Base-by-base conservation (phyloP, 177 flowering plant genomes). In the Vitis hybrid region DNA sequence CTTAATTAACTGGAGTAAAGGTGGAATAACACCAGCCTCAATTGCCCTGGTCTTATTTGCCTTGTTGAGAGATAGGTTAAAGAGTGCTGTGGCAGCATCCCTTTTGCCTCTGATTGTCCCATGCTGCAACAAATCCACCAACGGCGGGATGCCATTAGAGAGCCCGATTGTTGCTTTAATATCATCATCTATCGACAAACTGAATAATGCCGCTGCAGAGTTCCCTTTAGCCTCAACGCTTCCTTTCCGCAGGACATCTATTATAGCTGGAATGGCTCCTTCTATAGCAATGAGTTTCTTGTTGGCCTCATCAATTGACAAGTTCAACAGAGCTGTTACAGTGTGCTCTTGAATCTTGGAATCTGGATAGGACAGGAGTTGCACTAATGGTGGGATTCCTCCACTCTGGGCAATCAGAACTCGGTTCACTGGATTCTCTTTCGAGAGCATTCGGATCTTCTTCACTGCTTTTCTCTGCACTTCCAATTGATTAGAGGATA, bases 11-110 rank as follows among this genome's bases (percentile, higher is more conserved):
- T 52, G 10, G 16, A 65, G 30, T 2, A 65, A 52, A 2, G 67
- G 67, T 10, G 40, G 7, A 11, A 65, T 56, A 52, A 65, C 50
- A 6, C 57, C 67, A 21, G 67, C 57, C 56, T 51, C 11, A 27
- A 65, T 52, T 0, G 67, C 67, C 7, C 67, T 52, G 56, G 32
- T 40, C 57, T 65, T 65, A 30, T 65, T 65, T 11, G 40, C 57
- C 11, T 21, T 32, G n/a, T 21, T 19, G 16, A 65, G 5, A 6
- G 16, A 21, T 9, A 58, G 61, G 30, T 58, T 18, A 19, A 19
- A 18, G 2, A 58, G 19, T 18, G 61, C 61, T 16, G 61, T 58
- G 9, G 61, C 61, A 18, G 61, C 61, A 58, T 58, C 61, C 30
- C 14, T 58, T 58, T 58, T 58, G 11, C 61, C 61, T 19, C 30